These are phyloP conservation scores for Penicillium robsamsonii DNA, from an alignment of 495 filamentous ascomycete species.

Conservation along the genomic window DNA sequence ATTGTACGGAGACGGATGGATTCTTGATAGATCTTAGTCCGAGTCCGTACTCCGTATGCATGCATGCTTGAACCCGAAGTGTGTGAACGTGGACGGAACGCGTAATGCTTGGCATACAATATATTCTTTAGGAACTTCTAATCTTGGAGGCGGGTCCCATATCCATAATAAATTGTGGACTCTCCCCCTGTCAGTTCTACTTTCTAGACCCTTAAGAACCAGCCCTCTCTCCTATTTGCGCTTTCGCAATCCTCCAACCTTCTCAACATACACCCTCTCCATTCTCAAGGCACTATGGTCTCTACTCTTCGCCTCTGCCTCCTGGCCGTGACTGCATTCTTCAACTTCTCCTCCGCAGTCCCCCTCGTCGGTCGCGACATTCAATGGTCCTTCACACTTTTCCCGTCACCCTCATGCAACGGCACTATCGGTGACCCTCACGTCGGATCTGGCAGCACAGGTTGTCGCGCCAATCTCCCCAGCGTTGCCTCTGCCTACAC, in stretches of 20 bases:
- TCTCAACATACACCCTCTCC: neutral
- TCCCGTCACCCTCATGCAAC: conserved; percentile 20
- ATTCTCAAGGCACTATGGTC: conserved; percentile 4
- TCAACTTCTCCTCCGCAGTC: conserved; percentile 20
- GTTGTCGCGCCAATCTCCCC: conserved; percentile 27
- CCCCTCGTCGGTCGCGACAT: conserved; percentile 21
- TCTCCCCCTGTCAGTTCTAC: conserved; percentile 1
- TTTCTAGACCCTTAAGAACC: conserved; percentile 3
- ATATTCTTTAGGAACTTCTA: neutral
- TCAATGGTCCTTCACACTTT: conserved; percentile 30
- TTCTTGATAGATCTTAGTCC: neutral
- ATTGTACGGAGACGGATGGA: neutral
- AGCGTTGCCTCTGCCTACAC: conserved; percentile 26
- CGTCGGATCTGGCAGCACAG: conserved; percentile 26
- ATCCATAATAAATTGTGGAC: conserved; percentile 14
- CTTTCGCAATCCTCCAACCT: neutral
- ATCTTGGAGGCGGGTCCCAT: neutral
- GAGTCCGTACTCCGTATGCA: too few relatives aligned
- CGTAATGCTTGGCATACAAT: neutral
- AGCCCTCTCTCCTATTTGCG: neutral
- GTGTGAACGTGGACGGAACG: neutral
- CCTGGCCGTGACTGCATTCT: conserved; percentile 6
- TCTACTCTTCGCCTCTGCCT: conserved; percentile 10
- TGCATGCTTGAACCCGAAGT: neutral
- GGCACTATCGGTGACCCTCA: conserved; percentile 16